A percentile compares a stretch with the other conserved stretches of the same genome.
These are phyloP conservation scores for Verticillium isaacii DNA, from an alignment of 2,329 filamentous ascomycete species.

Conservation along the genomic window DNA sequence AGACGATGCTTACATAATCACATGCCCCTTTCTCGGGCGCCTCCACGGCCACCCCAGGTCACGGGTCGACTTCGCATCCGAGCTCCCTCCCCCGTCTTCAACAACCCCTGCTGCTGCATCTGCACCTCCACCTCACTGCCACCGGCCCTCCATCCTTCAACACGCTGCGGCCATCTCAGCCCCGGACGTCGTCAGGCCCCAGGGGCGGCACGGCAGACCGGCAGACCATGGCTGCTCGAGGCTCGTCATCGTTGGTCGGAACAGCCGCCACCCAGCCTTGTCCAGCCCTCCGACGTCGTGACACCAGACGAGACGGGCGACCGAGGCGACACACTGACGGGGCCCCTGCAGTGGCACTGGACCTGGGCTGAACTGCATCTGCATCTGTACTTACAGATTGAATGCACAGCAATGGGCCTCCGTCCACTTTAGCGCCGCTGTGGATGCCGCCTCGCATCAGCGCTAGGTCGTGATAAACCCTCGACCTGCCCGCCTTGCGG, in stretches of 20 bases:
- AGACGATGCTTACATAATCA: too few relatives aligned
- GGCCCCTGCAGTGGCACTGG: too few relatives aligned
- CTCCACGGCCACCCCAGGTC: neutral
- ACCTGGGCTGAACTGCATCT: neutral
- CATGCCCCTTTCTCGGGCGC: neutral
- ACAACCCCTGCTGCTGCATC: neutral
- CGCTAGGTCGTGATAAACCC: neutral
- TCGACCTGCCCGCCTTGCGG: neutral
- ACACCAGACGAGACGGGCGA: neutral
- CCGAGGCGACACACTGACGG: too few relatives aligned
- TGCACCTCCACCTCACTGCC: neutral
- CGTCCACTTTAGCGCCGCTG: neutral
- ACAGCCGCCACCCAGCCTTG: neutral
- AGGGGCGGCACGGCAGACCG: neutral
- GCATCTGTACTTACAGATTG: neutral
- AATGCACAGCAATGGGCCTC: neutral
- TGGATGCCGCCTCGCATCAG: neutral
- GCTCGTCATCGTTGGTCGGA: neutral
- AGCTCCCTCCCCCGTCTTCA: neutral
- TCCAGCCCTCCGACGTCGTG: neutral
- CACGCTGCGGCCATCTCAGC: neutral
- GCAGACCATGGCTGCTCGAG: neutral
- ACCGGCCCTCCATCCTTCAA: neutral
- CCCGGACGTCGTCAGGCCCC: neutral
- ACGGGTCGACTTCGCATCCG: neutral